Evolutionary conservation across 768 basidiomycete genomes (phyloP).

Genomic region (Asterophora parasitica): DNA sequence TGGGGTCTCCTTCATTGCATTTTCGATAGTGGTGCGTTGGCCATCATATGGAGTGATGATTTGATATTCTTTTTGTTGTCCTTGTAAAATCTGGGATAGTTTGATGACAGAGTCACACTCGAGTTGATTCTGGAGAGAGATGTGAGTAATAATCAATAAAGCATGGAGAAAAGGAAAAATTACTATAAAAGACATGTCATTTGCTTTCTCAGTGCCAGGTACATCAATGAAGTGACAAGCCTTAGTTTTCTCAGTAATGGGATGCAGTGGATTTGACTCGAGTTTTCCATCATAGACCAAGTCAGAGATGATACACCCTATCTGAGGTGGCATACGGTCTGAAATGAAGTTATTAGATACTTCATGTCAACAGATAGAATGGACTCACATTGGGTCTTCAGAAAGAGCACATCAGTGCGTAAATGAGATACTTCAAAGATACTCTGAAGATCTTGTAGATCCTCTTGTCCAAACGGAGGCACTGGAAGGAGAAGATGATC

Average conservation of each 20-base stretch:
- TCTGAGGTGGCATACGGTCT: slow-evolving; percentile 85
- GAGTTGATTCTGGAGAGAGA: slow-evolving; percentile 44
- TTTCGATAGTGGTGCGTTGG: slow-evolving; percentile 59
- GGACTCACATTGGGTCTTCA: slow-evolving; percentile 71
- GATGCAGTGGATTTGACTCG: slow-evolving; percentile 46
- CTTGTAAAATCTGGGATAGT: slow-evolving; percentile 54
- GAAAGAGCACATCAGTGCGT: slow-evolving; percentile 40
- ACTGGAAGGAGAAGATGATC: slow-evolving; percentile 39
- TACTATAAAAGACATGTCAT: slow-evolving; percentile 32
- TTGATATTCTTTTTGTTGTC: slow-evolving; percentile 42
- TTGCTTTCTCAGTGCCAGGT: slow-evolving; percentile 30
- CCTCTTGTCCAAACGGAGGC: slow-evolving; percentile 75
- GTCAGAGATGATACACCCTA: slow-evolving; percentile 68
- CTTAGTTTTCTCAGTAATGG: slow-evolving; percentile 33
- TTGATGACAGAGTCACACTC: slow-evolving; percentile 55
- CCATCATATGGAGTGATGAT: slow-evolving; percentile 83
- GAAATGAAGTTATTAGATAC: slow-evolving; percentile 2
- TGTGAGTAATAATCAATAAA: not conserved
- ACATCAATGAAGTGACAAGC: slow-evolving; percentile 71
- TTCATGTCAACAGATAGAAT: not conserved
- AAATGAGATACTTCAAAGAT: slow-evolving; percentile 77
- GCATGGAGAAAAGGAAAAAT: slow-evolving; percentile 11
- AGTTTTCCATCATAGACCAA: slow-evolving; percentile 61
- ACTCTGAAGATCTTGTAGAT: slow-evolving; percentile 59
- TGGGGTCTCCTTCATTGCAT: slow-evolving; percentile 39